These are phyloP conservation scores for Talaromyces marneffei DNA, from an alignment of 2,329 filamentous ascomycete species.

Conservation along the genomic window DNA sequence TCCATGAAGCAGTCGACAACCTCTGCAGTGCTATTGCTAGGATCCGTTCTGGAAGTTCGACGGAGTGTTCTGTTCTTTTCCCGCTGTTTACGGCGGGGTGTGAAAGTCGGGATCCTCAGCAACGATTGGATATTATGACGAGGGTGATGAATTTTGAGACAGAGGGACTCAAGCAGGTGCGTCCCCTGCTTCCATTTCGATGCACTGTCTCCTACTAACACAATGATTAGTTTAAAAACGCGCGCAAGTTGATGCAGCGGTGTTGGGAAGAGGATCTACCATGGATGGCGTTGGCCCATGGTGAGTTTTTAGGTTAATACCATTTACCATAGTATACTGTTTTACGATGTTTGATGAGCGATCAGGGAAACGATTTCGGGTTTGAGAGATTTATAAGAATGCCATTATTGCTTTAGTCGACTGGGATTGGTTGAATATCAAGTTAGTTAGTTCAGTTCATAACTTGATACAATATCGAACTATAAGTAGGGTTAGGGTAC, in stretches of 20 bases:
- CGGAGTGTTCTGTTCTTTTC: constrained; percentile 70
- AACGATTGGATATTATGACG: constrained; percentile 57
- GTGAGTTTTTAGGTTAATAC: constrained; percentile 35
- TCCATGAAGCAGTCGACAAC: constrained; percentile 57
- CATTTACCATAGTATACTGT: background rate
- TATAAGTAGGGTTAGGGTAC: background rate
- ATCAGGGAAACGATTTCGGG: background rate
- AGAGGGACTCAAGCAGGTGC: constrained; percentile 70
- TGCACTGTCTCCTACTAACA: background rate
- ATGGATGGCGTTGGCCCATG: constrained; percentile 36
- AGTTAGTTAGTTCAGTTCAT: background rate
- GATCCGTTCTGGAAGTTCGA: constrained; percentile 61
- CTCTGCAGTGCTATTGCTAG: constrained; percentile 59
- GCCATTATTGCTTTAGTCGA: background rate
- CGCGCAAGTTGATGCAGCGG: constrained; percentile 36
- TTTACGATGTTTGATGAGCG: background rate
- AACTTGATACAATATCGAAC: too few relatives aligned
- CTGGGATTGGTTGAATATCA: background rate
- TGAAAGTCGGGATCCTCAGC: constrained; percentile 54
- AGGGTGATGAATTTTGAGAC: constrained; percentile 63
- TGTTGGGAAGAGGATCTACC: constrained; percentile 35
- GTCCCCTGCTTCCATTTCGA: constrained; percentile 16
- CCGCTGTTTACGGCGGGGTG: constrained; percentile 80
- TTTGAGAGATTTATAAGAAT: background rate
- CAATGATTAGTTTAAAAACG: constrained; percentile 33